phyloP scores from a whole-genome alignment of 192 early-diverging fungal genomes.

The Mortierella alpina region DNA sequence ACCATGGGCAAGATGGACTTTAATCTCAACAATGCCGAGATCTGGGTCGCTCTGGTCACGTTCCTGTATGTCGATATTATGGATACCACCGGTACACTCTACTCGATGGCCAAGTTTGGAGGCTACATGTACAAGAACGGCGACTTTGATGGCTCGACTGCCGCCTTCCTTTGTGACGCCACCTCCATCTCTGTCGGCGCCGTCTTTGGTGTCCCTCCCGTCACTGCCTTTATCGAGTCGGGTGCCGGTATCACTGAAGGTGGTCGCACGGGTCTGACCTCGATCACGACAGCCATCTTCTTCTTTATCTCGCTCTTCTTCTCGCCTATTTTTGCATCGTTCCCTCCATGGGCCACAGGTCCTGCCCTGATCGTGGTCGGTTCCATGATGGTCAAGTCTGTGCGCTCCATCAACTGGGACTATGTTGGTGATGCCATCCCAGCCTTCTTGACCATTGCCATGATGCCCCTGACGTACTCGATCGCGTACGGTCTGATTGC shows the following conservation, averaged over 20 bases:
- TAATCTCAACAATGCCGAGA: conserved; percentile 63
- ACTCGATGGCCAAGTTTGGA: conserved; percentile 86
- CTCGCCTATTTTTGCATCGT: conserved; percentile 87
- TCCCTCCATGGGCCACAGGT: conserved; percentile 90
- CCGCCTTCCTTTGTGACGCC: conserved; percentile 83
- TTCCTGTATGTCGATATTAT: conserved; percentile 90
- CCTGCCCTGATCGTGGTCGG: conserved; percentile 86
- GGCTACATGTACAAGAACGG: conserved; percentile 78
- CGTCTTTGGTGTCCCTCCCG: conserved; percentile 77
- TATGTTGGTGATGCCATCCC: conserved; percentile 84
- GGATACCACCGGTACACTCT: conserved; percentile 87
- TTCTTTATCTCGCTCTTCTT: conserved; percentile 88
- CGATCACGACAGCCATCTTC: conserved; percentile 70
- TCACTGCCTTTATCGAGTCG: conserved; percentile 85
- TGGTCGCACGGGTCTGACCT: conserved; percentile 84
- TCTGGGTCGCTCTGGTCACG: conserved; percentile 87
- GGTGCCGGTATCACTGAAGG: conserved; percentile 88
- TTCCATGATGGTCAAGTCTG: conserved; percentile 80
- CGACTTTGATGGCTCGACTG: conserved; percentile 81
- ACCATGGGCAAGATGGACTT: conserved; percentile 74
- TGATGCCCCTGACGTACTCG: conserved; percentile 87
- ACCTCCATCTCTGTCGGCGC: conserved; percentile 73
- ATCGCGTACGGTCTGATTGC: conserved; percentile 87
- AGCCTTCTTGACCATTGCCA: conserved; percentile 79
- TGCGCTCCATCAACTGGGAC: conserved; percentile 85